Percentiles rank a stretch among this genome's conserved stretches.
Evolutionary conservation across 495 filamentous ascomycete genomes (phyloP).

Genomic region (Beverwykella pulmonaria): DNA sequence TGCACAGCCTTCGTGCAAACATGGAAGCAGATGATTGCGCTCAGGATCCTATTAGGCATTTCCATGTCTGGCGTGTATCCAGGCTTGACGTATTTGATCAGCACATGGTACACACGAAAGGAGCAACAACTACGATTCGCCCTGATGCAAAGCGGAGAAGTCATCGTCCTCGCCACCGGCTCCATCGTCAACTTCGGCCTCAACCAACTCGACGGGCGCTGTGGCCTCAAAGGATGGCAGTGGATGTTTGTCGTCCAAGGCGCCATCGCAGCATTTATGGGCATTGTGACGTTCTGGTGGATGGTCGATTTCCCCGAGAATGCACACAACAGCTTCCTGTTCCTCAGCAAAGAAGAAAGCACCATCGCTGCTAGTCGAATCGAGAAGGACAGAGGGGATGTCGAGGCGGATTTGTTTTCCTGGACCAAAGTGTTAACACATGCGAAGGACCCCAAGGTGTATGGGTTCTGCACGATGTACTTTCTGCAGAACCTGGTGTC

Average conservation of each 20-base stretch:
- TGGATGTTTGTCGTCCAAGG: conserved; percentile 80
- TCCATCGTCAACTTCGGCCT: conserved; percentile 73
- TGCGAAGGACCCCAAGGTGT: conserved; percentile 69
- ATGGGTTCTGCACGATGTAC: conserved; percentile 71
- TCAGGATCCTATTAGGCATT: conserved; percentile 72
- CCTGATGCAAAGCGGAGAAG: conserved; percentile 70
- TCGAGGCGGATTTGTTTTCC: conserved; percentile 62
- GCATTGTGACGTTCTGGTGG: conserved; percentile 73
- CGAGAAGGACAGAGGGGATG: conserved; percentile 59
- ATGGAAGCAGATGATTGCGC: conserved; percentile 74
- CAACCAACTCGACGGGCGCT: conserved; percentile 62
- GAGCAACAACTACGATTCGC: conserved; percentile 79
- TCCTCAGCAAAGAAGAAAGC: conserved; percentile 59
- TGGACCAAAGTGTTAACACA: conserved; percentile 61
- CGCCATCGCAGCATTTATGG: conserved; percentile 64
- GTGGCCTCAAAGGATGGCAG: conserved; percentile 68
- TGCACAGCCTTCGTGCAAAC: conserved; percentile 70
- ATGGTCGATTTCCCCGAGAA: conserved; percentile 81
- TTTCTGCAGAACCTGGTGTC: conserved; percentile 75
- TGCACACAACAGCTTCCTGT: conserved; percentile 61
- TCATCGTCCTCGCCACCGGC: conserved; percentile 69
- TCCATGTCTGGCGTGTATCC: conserved; percentile 72
- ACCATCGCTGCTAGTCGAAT: conserved; percentile 43
- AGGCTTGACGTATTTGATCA: conserved; percentile 70
- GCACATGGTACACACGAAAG: conserved; percentile 69